Evolutionary conservation across 352 stramenopile genomes (phyloP), one percentile per base, ranked within the genome.

Genomic region (Phytophthora macrochlamydospora): DNA sequence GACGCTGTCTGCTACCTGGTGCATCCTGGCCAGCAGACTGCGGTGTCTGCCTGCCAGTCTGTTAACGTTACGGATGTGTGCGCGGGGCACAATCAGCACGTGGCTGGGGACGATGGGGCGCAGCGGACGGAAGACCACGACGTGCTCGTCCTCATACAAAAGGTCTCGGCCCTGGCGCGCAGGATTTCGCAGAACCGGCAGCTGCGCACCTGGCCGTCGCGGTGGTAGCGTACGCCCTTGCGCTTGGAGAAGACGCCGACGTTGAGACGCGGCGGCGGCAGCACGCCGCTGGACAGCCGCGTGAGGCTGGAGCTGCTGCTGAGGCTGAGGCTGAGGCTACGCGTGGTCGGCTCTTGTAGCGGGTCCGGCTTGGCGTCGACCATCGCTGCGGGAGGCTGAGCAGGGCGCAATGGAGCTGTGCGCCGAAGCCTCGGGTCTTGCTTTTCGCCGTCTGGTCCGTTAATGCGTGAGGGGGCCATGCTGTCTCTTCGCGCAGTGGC

Each of bases 101-200:
- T 94, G 87, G 7, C 79, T 91, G 18, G 78, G 65, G 30, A 81
- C 79, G 52, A 92, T 85, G 11, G 85, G 85, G 9, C 82, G 73
- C 38, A 95, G 65, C 24, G 87, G 87, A 3, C 85, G 85, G 62
- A 95, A 93, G 56, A 95, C 87, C 9, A 85, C 83, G 24, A 95
- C 71, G 56, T 76, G 52, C 44, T 90, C 87, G 71, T 94, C 85
- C 53, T 95, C 78, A 50, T 91, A 94, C 24, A 93, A 65, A 95
- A 90, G 9, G 68, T 70, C 61, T 95, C 82, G 59, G 78, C 73
- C 31, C 76, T 71, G 3, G 60, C 43, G 14, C 74, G 73, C 31
- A 93, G 62, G 63, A 95, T 95, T 60, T 95, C 83, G 59, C 87
- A 95, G 65, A 93, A 95, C 62, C 86, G 85, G 52, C 87, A 95